Base-by-base conservation (phyloP, 768 basidiomycete species). In the Psilocybe cubensis region DNA sequence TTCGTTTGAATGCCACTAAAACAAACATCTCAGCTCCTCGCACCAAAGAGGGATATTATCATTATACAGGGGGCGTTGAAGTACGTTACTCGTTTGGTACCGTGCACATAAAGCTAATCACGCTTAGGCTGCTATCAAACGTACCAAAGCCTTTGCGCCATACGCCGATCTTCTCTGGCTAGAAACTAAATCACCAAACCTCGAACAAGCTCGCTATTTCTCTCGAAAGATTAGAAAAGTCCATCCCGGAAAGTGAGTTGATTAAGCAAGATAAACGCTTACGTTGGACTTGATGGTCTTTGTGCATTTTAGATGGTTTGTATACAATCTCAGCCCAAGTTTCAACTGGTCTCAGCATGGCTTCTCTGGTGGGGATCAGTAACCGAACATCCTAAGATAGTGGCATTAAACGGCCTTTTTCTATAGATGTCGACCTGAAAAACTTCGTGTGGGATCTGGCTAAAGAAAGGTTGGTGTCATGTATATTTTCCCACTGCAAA, bases 251-350 rank as follows among this genome's bases (percentile, higher is more conserved):
- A 93, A 92, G 88, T 88, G 59, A 52, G 80, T 66, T 29, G 3
- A 52, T n/a, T n/a, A n/a, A n/a, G n/a, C n/a, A n/a, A n/a, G n/a
- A n/a, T n/a, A n/a, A n/a, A n/a, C n/a, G n/a, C n/a, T n/a, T n/a
- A n/a, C n/a, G n/a, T n/a, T n/a, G n/a, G n/a, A n/a, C n/a, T n/a
- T n/a, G n/a, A n/a, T n/a, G n/a, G n/a, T n/a, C n/a, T n/a, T n/a
- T n/a, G n/a, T n/a, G n/a, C n/a, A n/a, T n/a, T n/a, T n/a, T n/a
- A n/a, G n/a, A n/a, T n/a, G n/a, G 86, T 84, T 97, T 63, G 94
- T 96, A 20, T 97, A 96, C 69, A 97, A 96, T 69, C 75, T 97
- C 56, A 94, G 92, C 65, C 95, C 94, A 4, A 93, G 92, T 67
- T 96, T 96, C 78, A 94, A 96, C 70, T 96, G 94, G 94, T 76